phyloP scores from a whole-genome alignment of 441 rosid species.

The Dalechampia spathulata region DNA sequence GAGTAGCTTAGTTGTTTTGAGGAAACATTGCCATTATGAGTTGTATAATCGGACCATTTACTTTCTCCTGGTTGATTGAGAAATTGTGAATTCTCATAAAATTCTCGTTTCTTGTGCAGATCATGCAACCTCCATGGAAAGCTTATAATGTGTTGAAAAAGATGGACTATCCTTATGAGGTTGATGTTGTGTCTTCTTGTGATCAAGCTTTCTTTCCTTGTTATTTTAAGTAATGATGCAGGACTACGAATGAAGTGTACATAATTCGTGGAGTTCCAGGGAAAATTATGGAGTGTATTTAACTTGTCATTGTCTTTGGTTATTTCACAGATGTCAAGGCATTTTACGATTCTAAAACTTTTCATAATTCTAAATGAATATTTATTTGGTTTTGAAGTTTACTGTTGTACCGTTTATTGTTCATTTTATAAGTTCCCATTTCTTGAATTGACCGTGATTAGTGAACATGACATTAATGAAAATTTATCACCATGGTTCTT shows the following conservation, averaged over 20 bases:
- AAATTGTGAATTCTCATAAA: too few species aligned
- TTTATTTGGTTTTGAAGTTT: background rate
- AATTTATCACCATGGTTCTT: background rate
- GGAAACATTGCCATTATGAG: background rate
- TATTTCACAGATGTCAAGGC: too few species aligned
- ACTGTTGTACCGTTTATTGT: background rate
- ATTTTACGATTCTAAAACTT: background rate
- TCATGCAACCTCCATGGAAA: slow-evolving; percentile 96
- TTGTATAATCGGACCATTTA: too few species aligned
- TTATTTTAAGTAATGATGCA: background rate
- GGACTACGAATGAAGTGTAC: background rate
- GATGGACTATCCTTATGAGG: slow-evolving; percentile 97
- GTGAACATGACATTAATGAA: background rate
- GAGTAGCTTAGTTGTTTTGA: background rate
- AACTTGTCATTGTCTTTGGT: too few species aligned
- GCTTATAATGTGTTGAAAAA: slow-evolving; percentile 71
- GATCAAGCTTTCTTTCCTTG: slow-evolving; percentile 1
- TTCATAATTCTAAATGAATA: background rate
- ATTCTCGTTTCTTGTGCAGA: slow-evolving; percentile 37
- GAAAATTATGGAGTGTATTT: background rate
- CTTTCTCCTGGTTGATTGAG: too few species aligned
- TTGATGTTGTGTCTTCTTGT: slow-evolving; percentile 15
- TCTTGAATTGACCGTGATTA: background rate
- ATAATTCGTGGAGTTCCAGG: background rate
- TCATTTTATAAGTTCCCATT: background rate